Evolutionary conservation across 331 rosid genomes (phyloP).

Genomic region (Phaseolus coccineus): DNA sequence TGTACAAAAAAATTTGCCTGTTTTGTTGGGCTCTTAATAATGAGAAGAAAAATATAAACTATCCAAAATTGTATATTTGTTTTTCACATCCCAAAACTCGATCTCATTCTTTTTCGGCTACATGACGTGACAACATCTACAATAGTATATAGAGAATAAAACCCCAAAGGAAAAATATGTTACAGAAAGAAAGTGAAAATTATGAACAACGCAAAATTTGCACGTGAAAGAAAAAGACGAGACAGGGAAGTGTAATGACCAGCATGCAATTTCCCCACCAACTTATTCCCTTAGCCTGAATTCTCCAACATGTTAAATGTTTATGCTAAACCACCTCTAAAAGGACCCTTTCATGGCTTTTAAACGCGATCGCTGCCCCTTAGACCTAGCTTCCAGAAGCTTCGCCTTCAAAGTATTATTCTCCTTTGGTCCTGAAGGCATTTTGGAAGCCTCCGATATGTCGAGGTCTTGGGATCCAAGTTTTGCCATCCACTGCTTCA

Average conservation of each 20-base stretch:
- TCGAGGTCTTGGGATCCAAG: conserved; percentile 61
- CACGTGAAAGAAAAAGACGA: conserved; percentile 9
- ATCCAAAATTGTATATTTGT: conserved; percentile 41
- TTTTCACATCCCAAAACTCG: conserved; percentile 29
- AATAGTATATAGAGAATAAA: conserved; percentile 54
- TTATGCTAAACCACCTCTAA: conserved; percentile 40
- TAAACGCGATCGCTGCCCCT: conserved; percentile 72
- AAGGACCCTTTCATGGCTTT: conserved; percentile 71
- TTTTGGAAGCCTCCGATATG: conserved; percentile 60
- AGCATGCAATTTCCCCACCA: conserved; percentile 38
- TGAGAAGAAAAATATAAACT: not conserved
- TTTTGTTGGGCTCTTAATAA: not conserved
- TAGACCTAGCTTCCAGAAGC: conserved; percentile 95
- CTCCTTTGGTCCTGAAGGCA: conserved; percentile 65
- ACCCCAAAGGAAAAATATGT: conserved; percentile 42
- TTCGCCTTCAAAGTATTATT: conserved; percentile 86
- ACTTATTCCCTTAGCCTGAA: not conserved
- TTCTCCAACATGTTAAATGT: not conserved
- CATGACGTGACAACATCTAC: conserved; percentile 45
- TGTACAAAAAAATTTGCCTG: not conserved
- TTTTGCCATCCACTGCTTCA: conserved; percentile 76
- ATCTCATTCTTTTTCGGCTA: conserved; percentile 37
- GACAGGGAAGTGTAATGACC: conserved; percentile 12
- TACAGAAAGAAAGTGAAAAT: conserved; percentile 44
- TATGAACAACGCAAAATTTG: conserved; percentile 46